Base-by-base conservation (phyloP, 2,329 filamentous ascomycete genomes). In the Colletotrichum neosansevieriae region DNA sequence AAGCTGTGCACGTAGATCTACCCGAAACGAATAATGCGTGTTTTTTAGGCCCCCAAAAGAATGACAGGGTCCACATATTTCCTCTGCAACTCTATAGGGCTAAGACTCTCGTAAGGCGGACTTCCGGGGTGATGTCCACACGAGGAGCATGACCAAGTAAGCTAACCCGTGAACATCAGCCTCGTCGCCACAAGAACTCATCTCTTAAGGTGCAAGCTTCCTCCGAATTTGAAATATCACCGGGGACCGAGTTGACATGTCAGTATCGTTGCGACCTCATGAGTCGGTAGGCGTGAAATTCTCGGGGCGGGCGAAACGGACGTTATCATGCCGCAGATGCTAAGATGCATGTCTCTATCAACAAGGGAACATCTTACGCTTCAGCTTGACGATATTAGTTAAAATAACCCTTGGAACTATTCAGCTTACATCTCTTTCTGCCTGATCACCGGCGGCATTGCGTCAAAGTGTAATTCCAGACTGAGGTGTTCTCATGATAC, bases 71-170 rank as follows among this genome's bases (percentile, higher is more conserved):
- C 24, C n/a, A 15, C 49, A n/a, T 29, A 34, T 6, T 34, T 53
- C 6, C 49, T 40, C 51, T 32, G n/a, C 9, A 36, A 4, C n/a
- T 34, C 21, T 12, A 42, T 21, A 32, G 24, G 56, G 40, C 40
- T 36, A 32, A 32, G 36, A 40, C 56, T 58, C 15, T 17, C 29
- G 29, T 7, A 47, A 58, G 40, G 56, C 56, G 56, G 56, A 58
- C 56, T 58, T 17, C 32, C 38, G 38, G 49, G 49, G 15, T 53
- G 24, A 19, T 19, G 49, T 53, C 29, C 49, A 34, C 13, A 34
- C n/a, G 49, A 42, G 34, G 36, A 29, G 34, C 53, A 17, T 32
- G 7, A 9, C 21, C 12, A 6, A 17, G 21, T 45, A 58, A 58
- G 54, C 38, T 45, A 19, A 45, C 19, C 21, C 6, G 5, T n/a